Evolutionary conservation across 306 rosid species (phyloP), one percentile per base, ranked within the genome.

Genomic region (Cajanus cajan): DNA sequence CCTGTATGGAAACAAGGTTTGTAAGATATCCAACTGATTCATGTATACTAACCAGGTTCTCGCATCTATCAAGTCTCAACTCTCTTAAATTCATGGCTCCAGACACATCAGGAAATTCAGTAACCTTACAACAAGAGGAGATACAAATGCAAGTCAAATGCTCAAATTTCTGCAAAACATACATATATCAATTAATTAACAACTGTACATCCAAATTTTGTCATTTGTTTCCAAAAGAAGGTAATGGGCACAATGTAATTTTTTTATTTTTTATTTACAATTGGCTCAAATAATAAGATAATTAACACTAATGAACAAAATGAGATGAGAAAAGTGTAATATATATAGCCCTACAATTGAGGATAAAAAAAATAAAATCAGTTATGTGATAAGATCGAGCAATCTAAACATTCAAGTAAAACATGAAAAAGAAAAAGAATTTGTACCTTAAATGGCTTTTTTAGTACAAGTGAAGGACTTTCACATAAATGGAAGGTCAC

Each of bases 31-130:
- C 74, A 21, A 50, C 54, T 31, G 74, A 77, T 28, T 54, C 31
- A 40, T 78, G 45, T 40, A 78, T 54, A 7, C 13, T 14, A 39
- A 5, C 36, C 41, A 78, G 19, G 9, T 31, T 68, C 14, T n/a
- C 0, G 18, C 76, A 78, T 6, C 4, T 0, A 7, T 16, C 4
- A 16, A 67, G 34, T 16, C 6, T 54, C 6, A 78, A 16, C 24
- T 39, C 16, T 22, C 21, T 45, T 16, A 78, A n/a, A 78, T 43
- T 68, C 18, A 5, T 8, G 25, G 52, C 73, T 3, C 41, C 24
- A 34, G 81, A 77, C 11, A 77, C 33, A 50, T 77, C 16, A 48
- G 81, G 74, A 13, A 77, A 50, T 34, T 47, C 50, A 63, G 25
- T 65, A 12, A 77, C 6, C 48, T 34, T 33, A 1, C 1, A 19